phyloP scores from a whole-genome alignment of 305 asterid species.

The Fraxinus baroniana region DNA sequence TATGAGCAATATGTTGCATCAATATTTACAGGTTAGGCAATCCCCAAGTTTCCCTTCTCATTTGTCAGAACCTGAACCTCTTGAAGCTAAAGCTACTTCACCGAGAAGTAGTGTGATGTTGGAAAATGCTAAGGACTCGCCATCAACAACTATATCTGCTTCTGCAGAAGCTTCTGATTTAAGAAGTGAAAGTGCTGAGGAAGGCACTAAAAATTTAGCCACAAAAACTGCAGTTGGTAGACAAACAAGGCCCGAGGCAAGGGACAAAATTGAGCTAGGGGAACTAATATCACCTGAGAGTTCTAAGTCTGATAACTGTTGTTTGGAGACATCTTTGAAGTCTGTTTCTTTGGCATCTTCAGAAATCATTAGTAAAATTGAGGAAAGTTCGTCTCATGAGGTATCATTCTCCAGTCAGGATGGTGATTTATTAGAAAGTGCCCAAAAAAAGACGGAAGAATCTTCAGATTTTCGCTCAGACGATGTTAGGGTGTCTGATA shows the following conservation, averaged over 20 bases:
- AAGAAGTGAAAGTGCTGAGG: slow-evolving; percentile 24
- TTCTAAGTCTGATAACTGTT: slow-evolving; percentile 13
- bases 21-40: slow-evolving; percentile 37
- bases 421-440: slow-evolving; percentile 24
- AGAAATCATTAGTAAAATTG: slow-evolving; percentile 27
- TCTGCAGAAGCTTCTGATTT: slow-evolving; percentile 30
- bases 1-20: slow-evolving; percentile 15
- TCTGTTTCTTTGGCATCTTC: slow-evolving; percentile 36
- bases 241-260: slow-evolving; percentile 27
- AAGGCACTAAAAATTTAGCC: slow-evolving; percentile 27
- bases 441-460: slow-evolving; percentile 34
- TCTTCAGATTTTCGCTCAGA: slow-evolving; percentile 27
- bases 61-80: slow-evolving; percentile 29
- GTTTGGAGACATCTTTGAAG: slow-evolving; percentile 30
- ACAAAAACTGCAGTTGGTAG: slow-evolving; percentile 23
- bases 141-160: slow-evolving; percentile 27
- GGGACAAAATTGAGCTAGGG: slow-evolving; percentile 28
- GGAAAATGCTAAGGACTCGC: slow-evolving; percentile 30
- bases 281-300: slow-evolving; percentile 31
- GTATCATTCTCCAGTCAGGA: slow-evolving; percentile 22
- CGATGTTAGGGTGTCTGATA: slow-evolving; percentile 25
- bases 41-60: slow-evolving; percentile 41
- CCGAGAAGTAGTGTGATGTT: slow-evolving; percentile 27
- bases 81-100: slow-evolving; percentile 33
- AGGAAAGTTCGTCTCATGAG: slow-evolving; percentile 30